Conservation (phyloP, 2,329 filamentous ascomycete genomes). For the Periglandula ipomoeae region DNA sequence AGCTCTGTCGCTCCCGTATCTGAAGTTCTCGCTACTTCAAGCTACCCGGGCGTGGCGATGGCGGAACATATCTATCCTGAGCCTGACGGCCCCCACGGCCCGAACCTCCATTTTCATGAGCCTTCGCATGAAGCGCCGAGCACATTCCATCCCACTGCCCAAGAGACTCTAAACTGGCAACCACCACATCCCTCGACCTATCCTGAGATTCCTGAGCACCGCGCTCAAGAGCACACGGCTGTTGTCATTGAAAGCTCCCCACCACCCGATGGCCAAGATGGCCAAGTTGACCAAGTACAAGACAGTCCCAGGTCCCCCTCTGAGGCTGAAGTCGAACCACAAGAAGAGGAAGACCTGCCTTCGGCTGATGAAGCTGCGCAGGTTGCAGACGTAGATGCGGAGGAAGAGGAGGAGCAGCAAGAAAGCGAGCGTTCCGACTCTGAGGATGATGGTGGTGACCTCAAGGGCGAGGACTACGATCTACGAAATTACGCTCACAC, state of each 20-base stretch:
- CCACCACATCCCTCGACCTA: background rate
- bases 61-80: background rate
- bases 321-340: background rate
- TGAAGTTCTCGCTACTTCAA: background rate
- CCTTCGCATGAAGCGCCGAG: background rate
- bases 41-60: conserved; percentile 1
- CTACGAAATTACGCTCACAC: conserved; percentile 23
- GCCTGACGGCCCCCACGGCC: conserved; percentile 9
- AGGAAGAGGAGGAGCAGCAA: background rate
- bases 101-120: conserved; percentile 8
- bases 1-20: background rate
- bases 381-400: background rate
- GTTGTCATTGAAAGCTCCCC: conserved; percentile 3
- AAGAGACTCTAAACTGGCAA: background rate
- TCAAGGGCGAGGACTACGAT: conserved; percentile 25
- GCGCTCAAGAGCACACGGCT: background rate
- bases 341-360: background rate
- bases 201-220: background rate
- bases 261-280: too few relatives aligned
- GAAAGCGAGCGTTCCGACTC: conserved; percentile 9
- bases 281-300: background rate
- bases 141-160: background rate
- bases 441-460: conserved; percentile 17
- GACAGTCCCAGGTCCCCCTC: background rate
- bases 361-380: background rate